A percentile compares a stretch with the other conserved stretches of the same genome.
phyloP scores from a whole-genome alignment of 2,329 filamentous ascomycete species.

The Epichloe baconii region DNA sequence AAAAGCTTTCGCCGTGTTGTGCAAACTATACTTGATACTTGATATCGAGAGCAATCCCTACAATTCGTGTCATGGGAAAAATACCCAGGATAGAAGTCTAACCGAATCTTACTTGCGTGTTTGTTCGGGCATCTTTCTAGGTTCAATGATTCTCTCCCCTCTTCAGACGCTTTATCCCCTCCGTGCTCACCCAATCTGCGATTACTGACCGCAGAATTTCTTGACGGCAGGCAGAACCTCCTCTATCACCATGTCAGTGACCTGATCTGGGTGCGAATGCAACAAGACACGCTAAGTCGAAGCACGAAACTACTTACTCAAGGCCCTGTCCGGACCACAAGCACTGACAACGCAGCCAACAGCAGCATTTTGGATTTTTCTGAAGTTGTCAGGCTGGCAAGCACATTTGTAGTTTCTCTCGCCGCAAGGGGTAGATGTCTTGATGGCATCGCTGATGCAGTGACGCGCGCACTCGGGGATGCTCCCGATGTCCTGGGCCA shows the following conservation, averaged over 20 bases:
- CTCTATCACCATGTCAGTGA: not conserved
- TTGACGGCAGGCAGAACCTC: not conserved
- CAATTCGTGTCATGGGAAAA: too few species aligned
- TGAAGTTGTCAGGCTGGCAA: not conserved
- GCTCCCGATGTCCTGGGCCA: not conserved
- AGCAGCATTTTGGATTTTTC: not conserved
- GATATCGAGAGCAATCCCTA: too few species aligned
- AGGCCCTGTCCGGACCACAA: not conserved
- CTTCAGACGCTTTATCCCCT: too few species aligned
- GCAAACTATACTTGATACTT: too few species aligned
- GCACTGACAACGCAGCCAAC: not conserved
- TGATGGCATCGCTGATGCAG: not conserved
- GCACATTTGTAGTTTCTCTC: not conserved
- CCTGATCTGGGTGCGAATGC: not conserved
- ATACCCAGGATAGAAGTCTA: too few species aligned
- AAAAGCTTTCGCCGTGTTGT: too few species aligned
- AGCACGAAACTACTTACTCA: not conserved
- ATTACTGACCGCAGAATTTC: not conserved
- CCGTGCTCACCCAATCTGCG: too few species aligned
- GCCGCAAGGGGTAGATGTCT: not conserved
- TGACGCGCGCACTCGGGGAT: not conserved
- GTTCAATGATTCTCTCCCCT: too few species aligned
- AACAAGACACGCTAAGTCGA: too few species aligned
- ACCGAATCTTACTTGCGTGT: too few species aligned
- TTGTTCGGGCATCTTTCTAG: too few species aligned